Percentiles rank a stretch among this genome's conserved stretches.
phyloP scores from a whole-genome alignment of 805 yeast genomes.

The Phaffomyces opuntiae region DNA sequence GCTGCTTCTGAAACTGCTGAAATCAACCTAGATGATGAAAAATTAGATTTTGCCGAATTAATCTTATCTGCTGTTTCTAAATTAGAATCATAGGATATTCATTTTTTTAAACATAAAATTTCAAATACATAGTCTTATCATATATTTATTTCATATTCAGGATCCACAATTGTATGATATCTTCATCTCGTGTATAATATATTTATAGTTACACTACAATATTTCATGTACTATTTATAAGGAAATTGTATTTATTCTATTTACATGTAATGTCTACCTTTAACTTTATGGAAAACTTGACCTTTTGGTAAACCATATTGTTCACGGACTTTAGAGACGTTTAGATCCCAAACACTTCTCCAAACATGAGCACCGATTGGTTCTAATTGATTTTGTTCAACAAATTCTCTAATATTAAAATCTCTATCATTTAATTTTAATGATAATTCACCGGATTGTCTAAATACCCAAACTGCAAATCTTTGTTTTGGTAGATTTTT shows the following conservation, averaged over 20 bases:
- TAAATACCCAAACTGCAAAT: conserved; percentile 83
- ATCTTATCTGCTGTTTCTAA: conserved; percentile 60
- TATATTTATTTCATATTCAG: conserved; percentile 7
- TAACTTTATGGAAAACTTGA: conserved; percentile 50
- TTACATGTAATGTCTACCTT: conserved; percentile 16
- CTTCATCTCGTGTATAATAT: background rate
- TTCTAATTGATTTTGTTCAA: conserved; percentile 42
- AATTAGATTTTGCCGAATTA: conserved; percentile 74
- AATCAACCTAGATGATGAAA: conserved; percentile 79
- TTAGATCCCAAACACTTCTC: conserved; percentile 80
- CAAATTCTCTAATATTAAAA: conserved; percentile 73
- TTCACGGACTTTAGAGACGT: conserved; percentile 60
- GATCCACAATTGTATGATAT: background rate
- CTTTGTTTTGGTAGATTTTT: conserved; percentile 81
- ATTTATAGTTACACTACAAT: no score
- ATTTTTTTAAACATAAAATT: no score
- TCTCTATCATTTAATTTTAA: conserved; percentile 27
- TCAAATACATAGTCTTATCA: background rate
- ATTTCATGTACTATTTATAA: background rate
- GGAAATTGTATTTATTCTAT: background rate
- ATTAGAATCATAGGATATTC: conserved; percentile 25
- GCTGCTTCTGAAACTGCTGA: conserved; percentile 35
- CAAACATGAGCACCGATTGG: conserved; percentile 90
- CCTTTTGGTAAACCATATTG: conserved; percentile 71
- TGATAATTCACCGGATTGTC: conserved; percentile 41